A percentile compares a stretch with the other conserved stretches of the same genome.
Evolutionary conservation across 2,329 filamentous ascomycete species (phyloP).

Genomic region (Didymella glomerata): DNA sequence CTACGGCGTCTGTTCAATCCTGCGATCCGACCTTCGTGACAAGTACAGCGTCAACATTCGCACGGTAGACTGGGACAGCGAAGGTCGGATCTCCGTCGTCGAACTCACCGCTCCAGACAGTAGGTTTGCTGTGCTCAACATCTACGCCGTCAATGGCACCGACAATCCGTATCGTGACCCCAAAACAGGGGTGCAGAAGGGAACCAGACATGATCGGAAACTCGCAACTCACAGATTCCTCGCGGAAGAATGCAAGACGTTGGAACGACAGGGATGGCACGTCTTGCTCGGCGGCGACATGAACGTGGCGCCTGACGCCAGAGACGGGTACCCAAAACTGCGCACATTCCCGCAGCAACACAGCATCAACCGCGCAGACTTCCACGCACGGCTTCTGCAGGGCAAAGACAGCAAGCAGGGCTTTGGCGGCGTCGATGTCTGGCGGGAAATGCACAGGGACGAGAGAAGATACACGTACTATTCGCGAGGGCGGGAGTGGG

Average conservation of each 20-base stretch:
- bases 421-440: conserved; percentile 56
- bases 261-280: conserved; percentile 54
- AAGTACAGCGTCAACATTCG: conserved; percentile 29
- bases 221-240: conserved; percentile 58
- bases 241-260: conserved; percentile 54
- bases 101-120: conserved; percentile 43
- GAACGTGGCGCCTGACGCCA: conserved; percentile 57
- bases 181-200: conserved; percentile 52
- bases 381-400: conserved; percentile 59
- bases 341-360: conserved; percentile 55
- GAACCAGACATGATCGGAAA: conserved; percentile 63
- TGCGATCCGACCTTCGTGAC: conserved; percentile 60
- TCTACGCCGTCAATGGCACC: conserved; percentile 65
- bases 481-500: conserved; percentile 56
- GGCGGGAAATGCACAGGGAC: conserved; percentile 55
- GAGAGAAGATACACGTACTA: conserved; percentile 61
- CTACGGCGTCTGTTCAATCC: conserved; percentile 62
- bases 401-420: conserved; percentile 14
- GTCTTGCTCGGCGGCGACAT: conserved; percentile 62
- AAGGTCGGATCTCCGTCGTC: conserved; percentile 61
- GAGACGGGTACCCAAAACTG: conserved; percentile 60
- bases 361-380: conserved; percentile 61
- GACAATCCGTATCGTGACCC: conserved; percentile 57
- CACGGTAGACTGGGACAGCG: conserved; percentile 60
- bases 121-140: conserved; percentile 55